Conservation (phyloP, 1,139 yeast species). For the Blastobotrys buckinghamii region DNA sequence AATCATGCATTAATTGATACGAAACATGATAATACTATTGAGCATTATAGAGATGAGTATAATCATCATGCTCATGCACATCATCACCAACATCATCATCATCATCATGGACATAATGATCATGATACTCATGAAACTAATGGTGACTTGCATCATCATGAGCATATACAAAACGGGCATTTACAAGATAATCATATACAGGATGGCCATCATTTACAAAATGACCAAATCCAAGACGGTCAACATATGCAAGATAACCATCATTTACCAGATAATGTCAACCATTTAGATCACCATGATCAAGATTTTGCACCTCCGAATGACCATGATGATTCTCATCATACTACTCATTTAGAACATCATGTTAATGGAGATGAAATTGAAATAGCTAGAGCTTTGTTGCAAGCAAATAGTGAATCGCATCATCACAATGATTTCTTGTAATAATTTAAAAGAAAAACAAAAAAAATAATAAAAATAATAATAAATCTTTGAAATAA, state of each 20-base stretch:
- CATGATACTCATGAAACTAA: not conserved
- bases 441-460: not conserved
- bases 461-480: not conserved
- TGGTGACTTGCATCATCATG: conserved; percentile 26
- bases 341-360: conserved; percentile 20
- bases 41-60: not conserved
- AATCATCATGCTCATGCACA: conserved; percentile 7
- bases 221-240: too few relatives aligned
- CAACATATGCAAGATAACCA: too few relatives aligned
- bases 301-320: conserved; percentile 43
- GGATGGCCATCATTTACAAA: too few relatives aligned
- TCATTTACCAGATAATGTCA: conserved; percentile 30
- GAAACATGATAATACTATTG: not conserved
- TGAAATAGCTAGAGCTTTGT: conserved; percentile 60
- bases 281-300: conserved; percentile 32
- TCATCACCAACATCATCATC: conserved; percentile 13
- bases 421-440: not conserved
- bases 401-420: conserved; percentile 49
- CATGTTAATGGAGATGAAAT: conserved; percentile 40
- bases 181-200: not conserved
- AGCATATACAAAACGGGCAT: conserved; percentile 30
- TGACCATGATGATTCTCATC: conserved; percentile 35
- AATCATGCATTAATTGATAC: not conserved
- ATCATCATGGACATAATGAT: not conserved
- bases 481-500: not conserved